Base-by-base conservation (phyloP, 2,329 filamentous ascomycete species). In the Alternaria arborescens region DNA sequence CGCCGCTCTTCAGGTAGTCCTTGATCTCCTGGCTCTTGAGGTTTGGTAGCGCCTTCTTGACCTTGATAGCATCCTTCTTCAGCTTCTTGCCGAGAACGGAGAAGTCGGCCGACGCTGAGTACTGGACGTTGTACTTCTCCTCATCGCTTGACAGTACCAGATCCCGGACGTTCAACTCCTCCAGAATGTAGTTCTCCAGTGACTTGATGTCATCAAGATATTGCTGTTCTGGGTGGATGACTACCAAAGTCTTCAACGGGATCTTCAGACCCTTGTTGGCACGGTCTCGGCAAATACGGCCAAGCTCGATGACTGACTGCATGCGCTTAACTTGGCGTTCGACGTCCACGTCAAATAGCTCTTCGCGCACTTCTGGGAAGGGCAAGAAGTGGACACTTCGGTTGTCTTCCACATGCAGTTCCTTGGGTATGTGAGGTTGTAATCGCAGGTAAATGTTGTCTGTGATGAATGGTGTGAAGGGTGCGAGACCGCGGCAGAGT, bases 281-380 rank as follows among this genome's bases (percentile, higher is more conserved):
- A 52, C 93, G 88, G 79, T 98, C 95, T 78, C 95, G 87, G 52
- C 92, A 94, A 52, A 94, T 88, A 74, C 95, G 88, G 47, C 88
- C 92, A 63, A 98, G 86, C 74, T 98, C 93, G 77, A 99, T 97
- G 75, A 98, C 93, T 68, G 89, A 91, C 79, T 98, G 94, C 95
- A 99, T 98, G 48, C 93, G 89, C 64, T 87, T 85, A 12, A 98
- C 93, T 67, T 91, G 88, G 64, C 95, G 88, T 82, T 98, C 94
- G 44, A 98, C 89, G 22, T 88, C 90, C 51, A 88, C 86, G 76
- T 98, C 91, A 74, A 97, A 97, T 5, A 98, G 86, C 75, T 97
- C 93, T 71, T 93, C 86, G 62, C 93, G 88, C 2, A 97, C 93
- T 65, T 93, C 90, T 12, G 95, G 95, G 84, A 94, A 98, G 6